phyloP scores from a whole-genome alignment of 2,329 filamentous ascomycete species.

The Fusarium nurragi region DNA sequence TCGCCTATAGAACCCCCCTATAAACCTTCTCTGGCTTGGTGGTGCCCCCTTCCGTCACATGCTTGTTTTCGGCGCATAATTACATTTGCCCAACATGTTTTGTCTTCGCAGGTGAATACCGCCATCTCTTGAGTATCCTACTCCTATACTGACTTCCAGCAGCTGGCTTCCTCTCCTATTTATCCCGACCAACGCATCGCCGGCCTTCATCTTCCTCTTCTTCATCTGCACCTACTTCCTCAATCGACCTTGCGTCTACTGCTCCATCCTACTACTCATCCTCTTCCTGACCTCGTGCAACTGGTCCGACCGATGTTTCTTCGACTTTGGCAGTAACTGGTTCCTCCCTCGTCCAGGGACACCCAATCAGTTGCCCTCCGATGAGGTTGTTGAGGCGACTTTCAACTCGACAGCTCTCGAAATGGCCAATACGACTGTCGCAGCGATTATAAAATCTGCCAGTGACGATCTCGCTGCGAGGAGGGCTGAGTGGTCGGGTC shows the following conservation, averaged over 20 bases:
- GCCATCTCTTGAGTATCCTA: neutral
- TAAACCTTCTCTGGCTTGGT: neutral
- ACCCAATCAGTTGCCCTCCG: slow-evolving; percentile 42
- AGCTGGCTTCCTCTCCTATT: slow-evolving; percentile 90
- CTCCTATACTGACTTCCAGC: slow-evolving; percentile 48
- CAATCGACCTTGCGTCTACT: slow-evolving; percentile 97
- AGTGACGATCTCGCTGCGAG: slow-evolving; percentile 67
- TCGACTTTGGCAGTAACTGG: slow-evolving; percentile 93
- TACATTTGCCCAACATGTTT: slow-evolving; percentile 60
- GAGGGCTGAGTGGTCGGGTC: slow-evolving; percentile 74
- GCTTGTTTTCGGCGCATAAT: slow-evolving; percentile 19
- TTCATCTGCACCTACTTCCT: slow-evolving; percentile 95
- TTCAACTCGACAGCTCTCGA: slow-evolving; percentile 63
- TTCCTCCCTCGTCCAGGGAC: slow-evolving; percentile 77
- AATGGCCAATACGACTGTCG: slow-evolving; percentile 74
- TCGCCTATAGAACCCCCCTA: neutral
- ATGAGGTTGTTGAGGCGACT: slow-evolving; percentile 44
- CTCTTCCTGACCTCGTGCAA: slow-evolving; percentile 92
- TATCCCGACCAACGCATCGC: slow-evolving; percentile 86
- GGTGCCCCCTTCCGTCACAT: slow-evolving; percentile 17
- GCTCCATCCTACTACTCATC: slow-evolving; percentile 92
- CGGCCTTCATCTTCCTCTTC: slow-evolving; percentile 86
- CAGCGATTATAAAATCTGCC: slow-evolving; percentile 72
- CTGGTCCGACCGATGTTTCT: slow-evolving; percentile 90
- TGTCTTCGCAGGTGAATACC: slow-evolving; percentile 66